phyloP scores from a whole-genome alignment of 1,284 basidiomycete species.

The Ganoderma lingzhi region DNA sequence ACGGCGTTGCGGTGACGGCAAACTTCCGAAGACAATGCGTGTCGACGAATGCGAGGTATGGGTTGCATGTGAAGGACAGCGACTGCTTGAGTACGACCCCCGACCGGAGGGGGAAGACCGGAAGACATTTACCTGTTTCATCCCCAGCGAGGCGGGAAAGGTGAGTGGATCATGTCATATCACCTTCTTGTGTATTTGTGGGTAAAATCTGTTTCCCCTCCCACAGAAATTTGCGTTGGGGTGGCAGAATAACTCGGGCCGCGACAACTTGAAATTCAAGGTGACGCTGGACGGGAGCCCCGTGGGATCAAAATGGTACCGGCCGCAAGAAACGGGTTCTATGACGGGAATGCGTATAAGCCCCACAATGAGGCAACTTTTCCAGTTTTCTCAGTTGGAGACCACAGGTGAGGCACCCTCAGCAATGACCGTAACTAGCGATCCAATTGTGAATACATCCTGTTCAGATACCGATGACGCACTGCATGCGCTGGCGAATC shows the following conservation, averaged over 20 bases:
- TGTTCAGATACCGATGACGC: background rate
- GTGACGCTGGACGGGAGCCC: conserved; percentile 5
- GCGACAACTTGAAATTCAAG: background rate
- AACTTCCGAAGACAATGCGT: background rate
- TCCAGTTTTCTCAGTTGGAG: background rate
- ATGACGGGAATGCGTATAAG: background rate
- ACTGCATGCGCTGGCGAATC: background rate
- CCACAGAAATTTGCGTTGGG: conserved; percentile 9
- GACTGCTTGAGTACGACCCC: conserved; percentile 18
- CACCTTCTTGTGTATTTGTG: background rate
- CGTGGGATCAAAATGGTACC: background rate
- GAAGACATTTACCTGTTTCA: conserved; percentile 18
- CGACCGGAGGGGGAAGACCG: conserved; percentile 8
- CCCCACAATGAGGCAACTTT: background rate
- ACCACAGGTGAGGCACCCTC: background rate
- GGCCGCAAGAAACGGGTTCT: background rate
- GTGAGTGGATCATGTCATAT: background rate
- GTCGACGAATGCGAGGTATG: conserved; percentile 5
- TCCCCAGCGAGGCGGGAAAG: conserved; percentile 30
- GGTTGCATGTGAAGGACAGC: conserved; percentile 18
- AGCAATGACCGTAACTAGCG: background rate
- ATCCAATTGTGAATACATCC: background rate
- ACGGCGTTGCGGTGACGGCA: background rate
- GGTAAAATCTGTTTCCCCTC: background rate
- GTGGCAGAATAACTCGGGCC: background rate